Base-by-base conservation (phyloP, 164 flowering plant genomes). In the Litsea cubeba region DNA sequence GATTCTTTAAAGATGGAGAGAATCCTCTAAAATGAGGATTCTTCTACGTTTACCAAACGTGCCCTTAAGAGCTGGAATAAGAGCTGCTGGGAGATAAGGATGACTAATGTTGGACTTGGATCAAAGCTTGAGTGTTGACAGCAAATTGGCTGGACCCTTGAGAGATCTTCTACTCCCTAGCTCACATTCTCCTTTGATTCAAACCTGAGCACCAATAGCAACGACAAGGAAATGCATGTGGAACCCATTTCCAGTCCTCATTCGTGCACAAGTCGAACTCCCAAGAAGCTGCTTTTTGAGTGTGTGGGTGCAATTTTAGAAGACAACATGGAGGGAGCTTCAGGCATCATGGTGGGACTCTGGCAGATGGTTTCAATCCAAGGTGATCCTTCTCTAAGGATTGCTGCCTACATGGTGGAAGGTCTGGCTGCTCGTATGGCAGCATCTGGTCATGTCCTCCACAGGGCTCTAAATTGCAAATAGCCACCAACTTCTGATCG, bases 381-480 rank as follows among this genome's bases (percentile, higher is more conserved):
- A 78, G 99, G 99, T 65, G 97, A 95, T 63, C 99, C 99, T 12
- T 75, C 91, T 8, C 85, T 88, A 57, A 88, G 99, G 75, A 90
- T 91, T 70, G 96, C 98, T 63, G 98, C 99, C 5, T 95, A 95
- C 86, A 95, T 95, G 99, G 92, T 91, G 50, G 99, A 95, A 84
- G 99, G 97, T 49, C 93, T 95, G 65, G 97, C 90, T 5, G 99
- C 99, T 25, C 91, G 99, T 3, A 79, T 95, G 81, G 96, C 90
- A 67, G 77, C 85, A 18, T 93, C 99, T 0, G 99, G 99, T 0
- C 87, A 85, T 66, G 87, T 80, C 70, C 83, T 95, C 73, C n/a
- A n/a, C n/a, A 89, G 84, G 77, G 93, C 97, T 35, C 77, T 95
- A 46, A 90, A 84, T 81, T 95, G 99, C 88, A 95, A 95, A 81